Percentiles rank a stretch among this genome's conserved stretches.
phyloP scores from a whole-genome alignment of 495 filamentous ascomycete genomes.

The Hyaloscypha hepaticicola region DNA sequence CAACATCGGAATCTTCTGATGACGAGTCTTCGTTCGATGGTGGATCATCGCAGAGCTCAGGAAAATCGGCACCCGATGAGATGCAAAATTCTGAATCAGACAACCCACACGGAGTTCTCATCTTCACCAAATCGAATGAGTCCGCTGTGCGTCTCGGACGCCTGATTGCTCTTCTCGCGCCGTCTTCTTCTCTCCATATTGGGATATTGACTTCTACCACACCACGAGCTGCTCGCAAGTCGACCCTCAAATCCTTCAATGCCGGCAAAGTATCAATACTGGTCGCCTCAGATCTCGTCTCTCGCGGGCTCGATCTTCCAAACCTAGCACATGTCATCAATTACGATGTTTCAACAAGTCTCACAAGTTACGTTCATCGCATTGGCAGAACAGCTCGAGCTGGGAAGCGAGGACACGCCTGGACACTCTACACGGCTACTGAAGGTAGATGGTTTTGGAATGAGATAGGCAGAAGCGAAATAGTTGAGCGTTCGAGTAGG shows the following conservation, averaged over 20 bases:
- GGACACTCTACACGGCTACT: slow-evolving; percentile 73
- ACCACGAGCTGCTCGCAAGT: slow-evolving; percentile 58
- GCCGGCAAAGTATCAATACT: slow-evolving; percentile 66
- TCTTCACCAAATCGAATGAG: slow-evolving; percentile 90
- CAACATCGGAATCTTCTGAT: slow-evolving; percentile 22
- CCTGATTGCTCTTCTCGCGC: slow-evolving; percentile 68
- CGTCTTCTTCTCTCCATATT: slow-evolving; percentile 53
- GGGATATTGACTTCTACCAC: slow-evolving; percentile 76
- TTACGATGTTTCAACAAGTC: slow-evolving; percentile 83
- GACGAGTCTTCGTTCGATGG: slow-evolving; percentile 35
- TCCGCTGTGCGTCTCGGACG: slow-evolving; percentile 75
- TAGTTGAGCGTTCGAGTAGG: slow-evolving; percentile 33
- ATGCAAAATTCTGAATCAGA: neutral
- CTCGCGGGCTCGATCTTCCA: slow-evolving; percentile 85
- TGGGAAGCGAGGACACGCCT: slow-evolving; percentile 71
- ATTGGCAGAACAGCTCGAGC: slow-evolving; percentile 90
- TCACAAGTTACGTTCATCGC: slow-evolving; percentile 86
- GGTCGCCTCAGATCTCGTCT: slow-evolving; percentile 87
- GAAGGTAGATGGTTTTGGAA: slow-evolving; percentile 89
- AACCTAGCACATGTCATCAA: slow-evolving; percentile 84
- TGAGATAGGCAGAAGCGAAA: slow-evolving; percentile 56
- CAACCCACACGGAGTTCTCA: slow-evolving; percentile 54
- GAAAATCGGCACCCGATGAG: neutral
- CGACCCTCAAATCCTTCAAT: slow-evolving; percentile 60
- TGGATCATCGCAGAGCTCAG: slow-evolving; percentile 11